Conservation (phyloP, 495 filamentous ascomycete genomes). For the Trichoderma virens region DNA sequence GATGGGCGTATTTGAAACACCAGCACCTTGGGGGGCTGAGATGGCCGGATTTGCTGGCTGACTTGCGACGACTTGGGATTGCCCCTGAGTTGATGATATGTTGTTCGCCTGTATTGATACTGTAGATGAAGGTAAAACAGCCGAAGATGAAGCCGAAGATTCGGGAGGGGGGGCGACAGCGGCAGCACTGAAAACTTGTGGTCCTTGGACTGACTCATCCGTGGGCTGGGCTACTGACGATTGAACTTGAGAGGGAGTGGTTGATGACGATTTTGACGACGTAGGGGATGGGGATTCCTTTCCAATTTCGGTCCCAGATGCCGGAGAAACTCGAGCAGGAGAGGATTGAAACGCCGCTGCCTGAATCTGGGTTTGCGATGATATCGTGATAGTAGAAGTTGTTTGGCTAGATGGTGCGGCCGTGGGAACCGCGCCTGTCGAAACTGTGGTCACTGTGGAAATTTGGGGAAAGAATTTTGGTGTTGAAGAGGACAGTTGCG, state of each 20-base stretch:
- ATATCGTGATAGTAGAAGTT: neutral
- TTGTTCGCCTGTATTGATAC: neutral
- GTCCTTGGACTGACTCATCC: conserved; percentile 15
- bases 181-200: conserved; percentile 7
- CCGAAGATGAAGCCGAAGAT: neutral
- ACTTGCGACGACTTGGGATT: neutral
- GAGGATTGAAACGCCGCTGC: neutral
- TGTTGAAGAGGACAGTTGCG: neutral
- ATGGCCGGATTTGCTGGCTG: neutral
- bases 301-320: neutral
- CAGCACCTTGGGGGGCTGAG: neutral
- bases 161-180: neutral
- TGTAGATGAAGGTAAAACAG: neutral
- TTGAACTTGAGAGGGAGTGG: neutral
- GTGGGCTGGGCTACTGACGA: neutral
- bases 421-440: neutral
- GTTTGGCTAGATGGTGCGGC: neutral
- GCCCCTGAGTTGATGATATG: neutral
- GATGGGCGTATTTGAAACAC: neutral
- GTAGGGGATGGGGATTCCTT: neutral
- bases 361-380: neutral
- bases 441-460: neutral
- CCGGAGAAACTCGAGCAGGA: neutral
- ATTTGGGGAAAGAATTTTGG: neutral
- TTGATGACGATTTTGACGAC: neutral